Evolutionary conservation across 768 basidiomycete genomes (phyloP), one percentile per base, ranked within the genome.

Genomic region (Boletus speciosus): DNA sequence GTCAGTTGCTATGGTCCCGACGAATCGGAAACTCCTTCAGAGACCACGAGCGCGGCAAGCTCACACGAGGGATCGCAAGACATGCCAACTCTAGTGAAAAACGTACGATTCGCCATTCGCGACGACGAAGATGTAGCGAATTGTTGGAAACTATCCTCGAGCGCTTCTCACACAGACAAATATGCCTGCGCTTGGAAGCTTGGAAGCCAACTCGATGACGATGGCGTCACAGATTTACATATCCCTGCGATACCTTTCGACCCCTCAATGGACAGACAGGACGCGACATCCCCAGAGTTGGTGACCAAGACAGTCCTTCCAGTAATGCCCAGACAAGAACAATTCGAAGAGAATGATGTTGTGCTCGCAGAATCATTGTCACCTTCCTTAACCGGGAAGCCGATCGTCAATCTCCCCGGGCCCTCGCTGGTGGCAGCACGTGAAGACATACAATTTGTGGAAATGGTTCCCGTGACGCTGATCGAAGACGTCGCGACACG

Each of bases 321-420:
- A 27, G 40, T 8, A 14, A 36, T 11, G 5, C 32, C 19, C 15
- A 2, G n/a, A 3, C 39, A 42, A 29, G 35, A 37, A 7, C 23
- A 1, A 21, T 10, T 15, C 12, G 42, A 46, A 23, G 46, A 38
- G 34, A 51, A 39, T 12, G 45, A 39, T 15, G 3, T 43, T 15
- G 36, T 16, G 11, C 14, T 46, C 36, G 25, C 6, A 2, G 46
- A 47, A 39, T 4, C 3, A 5, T 39, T 25, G 10, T 43, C 44
- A 7, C 44, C 47, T 32, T 47, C 38, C 3, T 44, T 29, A 2
- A 14, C 25, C 9, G 25, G 1, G 34, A 11, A 32, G 7, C 58
- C 47, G 21, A 41, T 54, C 16, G 47, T 63, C 14, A 57, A 63
- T n/a, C 58, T 63, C 42, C 62, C 19, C 19, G 19, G 19, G 19